These are phyloP conservation scores for Fonsecaea monophora DNA, from an alignment of 2,329 filamentous ascomycete species.

Conservation along the genomic window DNA sequence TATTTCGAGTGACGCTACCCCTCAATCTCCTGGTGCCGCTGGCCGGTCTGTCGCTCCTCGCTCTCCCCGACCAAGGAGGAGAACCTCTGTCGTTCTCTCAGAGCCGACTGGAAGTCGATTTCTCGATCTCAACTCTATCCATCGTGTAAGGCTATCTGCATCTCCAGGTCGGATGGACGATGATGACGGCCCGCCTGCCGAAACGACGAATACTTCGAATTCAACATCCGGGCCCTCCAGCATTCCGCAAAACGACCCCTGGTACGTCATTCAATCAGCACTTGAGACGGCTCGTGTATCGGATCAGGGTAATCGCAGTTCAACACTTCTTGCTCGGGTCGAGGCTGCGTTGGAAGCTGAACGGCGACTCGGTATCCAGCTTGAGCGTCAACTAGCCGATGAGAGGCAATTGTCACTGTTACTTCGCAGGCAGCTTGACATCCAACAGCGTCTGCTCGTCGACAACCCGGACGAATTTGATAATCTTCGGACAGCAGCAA, in stretches of 20 bases:
- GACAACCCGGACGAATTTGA: conserved; percentile 26
- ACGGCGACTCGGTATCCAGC: conserved; percentile 33
- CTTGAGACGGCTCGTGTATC: conserved; percentile 33
- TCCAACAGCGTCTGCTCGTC: conserved; percentile 33
- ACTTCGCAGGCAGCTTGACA: conserved; percentile 38
- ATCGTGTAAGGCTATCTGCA: conserved; percentile 50
- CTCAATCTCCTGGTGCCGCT: background rate
- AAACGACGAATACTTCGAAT: conserved; percentile 25
- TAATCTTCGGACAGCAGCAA: conserved; percentile 21
- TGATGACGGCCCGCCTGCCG: conserved; percentile 32
- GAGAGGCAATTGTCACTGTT: conserved; percentile 36
- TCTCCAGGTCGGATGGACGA: conserved; percentile 50
- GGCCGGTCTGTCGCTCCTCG: conserved; percentile 6
- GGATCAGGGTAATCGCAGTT: conserved; percentile 21
- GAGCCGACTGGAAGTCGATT: conserved; percentile 43
- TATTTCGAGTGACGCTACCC: conserved; percentile 11
- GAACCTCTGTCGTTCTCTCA: conserved; percentile 51
- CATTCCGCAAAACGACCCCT: conserved; percentile 36
- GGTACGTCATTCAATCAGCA: conserved; percentile 37
- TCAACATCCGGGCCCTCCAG: conserved; percentile 18
- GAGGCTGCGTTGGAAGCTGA: conserved; percentile 38
- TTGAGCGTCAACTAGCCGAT: conserved; percentile 37
- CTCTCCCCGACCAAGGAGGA: conserved; percentile 46
- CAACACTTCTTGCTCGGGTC: conserved; percentile 31
- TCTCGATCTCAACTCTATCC: conserved; percentile 43